A percentile compares a stretch with the other conserved stretches of the same genome.
Evolutionary conservation across 345 rosid genomes (phyloP).

Genomic region (Hibiscus trionum): DNA sequence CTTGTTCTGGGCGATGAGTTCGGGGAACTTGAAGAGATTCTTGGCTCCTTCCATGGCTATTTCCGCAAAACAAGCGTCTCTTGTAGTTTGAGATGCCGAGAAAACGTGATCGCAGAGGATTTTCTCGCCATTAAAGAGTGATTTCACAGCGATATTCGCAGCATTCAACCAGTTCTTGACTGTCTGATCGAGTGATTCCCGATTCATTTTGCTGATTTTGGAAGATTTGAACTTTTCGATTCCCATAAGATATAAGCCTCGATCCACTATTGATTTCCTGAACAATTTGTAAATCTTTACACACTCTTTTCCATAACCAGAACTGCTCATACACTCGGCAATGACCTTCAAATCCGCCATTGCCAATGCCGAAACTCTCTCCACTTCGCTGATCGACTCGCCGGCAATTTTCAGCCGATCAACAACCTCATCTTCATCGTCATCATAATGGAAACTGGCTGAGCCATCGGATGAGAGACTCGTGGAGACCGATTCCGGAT

Average conservation of each 20-base stretch:
- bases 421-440: conserved; percentile 18
- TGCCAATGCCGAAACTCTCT: conserved; percentile 29
- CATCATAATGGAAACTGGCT: conserved; percentile 24
- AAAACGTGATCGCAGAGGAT: conserved; percentile 62
- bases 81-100: conserved; percentile 36
- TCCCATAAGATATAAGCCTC: conserved; percentile 53
- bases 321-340: conserved; percentile 68
- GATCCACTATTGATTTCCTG: conserved; percentile 64
- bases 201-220: conserved; percentile 41
- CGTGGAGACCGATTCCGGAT: conserved; percentile 48
- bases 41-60: conserved; percentile 56
- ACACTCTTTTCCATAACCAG: conserved; percentile 77
- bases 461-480: conserved; percentile 39
- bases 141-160: conserved; percentile 44
- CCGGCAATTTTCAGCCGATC: conserved; percentile 30
- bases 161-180: conserved; percentile 68
- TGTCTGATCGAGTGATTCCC: conserved; percentile 43
- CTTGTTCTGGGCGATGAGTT: conserved; percentile 51
- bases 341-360: conserved; percentile 59
- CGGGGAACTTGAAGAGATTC: conserved; percentile 63
- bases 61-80: conserved; percentile 64
- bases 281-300: conserved; percentile 37
- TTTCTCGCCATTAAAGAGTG: conserved; percentile 59
- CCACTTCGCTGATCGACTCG: conserved; percentile 32
- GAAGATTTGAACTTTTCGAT: conserved; percentile 41